phyloP scores from a whole-genome alignment of 495 filamentous ascomycete species.

The Astrothelium subdiscretum region DNA sequence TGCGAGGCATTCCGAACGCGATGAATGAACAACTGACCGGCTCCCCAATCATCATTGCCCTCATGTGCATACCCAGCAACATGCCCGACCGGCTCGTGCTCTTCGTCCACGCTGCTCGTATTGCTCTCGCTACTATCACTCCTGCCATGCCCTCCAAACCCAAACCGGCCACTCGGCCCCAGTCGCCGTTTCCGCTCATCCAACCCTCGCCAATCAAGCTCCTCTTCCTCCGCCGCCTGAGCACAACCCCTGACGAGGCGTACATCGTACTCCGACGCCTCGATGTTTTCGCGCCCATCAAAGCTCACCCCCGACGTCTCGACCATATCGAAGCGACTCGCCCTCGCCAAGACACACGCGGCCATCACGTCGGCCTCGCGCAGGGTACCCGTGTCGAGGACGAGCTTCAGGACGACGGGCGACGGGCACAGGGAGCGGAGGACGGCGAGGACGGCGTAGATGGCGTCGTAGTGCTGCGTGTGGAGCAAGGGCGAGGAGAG shows the following conservation, averaged over 20 bases:
- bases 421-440: conserved; percentile 41
- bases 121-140: not conserved
- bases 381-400: conserved; percentile 54
- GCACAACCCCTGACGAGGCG: conserved; percentile 35
- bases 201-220: conserved; percentile 6
- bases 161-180: not conserved
- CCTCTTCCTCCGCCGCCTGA: conserved; percentile 25
- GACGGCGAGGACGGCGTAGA: conserved; percentile 47
- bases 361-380: conserved; percentile 45
- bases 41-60: not conserved
- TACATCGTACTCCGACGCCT: conserved; percentile 43
- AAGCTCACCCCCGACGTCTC: conserved; percentile 59
- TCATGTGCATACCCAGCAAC: not conserved
- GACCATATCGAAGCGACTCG: conserved; percentile 51
- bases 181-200: not conserved
- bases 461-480: conserved; percentile 32
- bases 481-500: conserved; percentile 47
- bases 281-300: conserved; percentile 36
- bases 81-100: conserved; percentile 4
- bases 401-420: conserved; percentile 47
- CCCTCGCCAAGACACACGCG: conserved; percentile 42
- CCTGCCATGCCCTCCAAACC: not conserved
- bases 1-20: conserved; percentile 23
- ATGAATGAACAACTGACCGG: not conserved
- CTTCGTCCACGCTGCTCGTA: not conserved